Percentiles rank a stretch among this genome's conserved stretches.
Conservation (phyloP, 352 stramenopile species). For the Globisporangium heterothallicum region DNA sequence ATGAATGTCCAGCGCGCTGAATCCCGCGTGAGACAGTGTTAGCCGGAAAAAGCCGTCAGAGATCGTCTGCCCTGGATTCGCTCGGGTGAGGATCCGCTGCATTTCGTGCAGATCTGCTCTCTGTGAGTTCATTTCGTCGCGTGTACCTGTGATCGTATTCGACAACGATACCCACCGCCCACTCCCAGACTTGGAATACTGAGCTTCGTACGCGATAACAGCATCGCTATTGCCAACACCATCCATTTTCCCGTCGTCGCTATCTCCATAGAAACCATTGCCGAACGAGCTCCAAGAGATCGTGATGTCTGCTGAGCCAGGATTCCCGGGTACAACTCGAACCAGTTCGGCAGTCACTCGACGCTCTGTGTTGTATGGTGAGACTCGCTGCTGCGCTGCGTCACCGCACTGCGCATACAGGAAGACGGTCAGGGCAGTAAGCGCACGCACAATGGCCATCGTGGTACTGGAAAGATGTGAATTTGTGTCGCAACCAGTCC, state of each 20-base stretch:
- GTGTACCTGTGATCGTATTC: conserved; percentile 26
- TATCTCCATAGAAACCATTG: conserved; percentile 16
- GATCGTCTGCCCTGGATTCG: conserved; percentile 38
- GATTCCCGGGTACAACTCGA: conserved; percentile 29
- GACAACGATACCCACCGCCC: conserved; percentile 33
- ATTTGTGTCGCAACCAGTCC: too few relatives aligned
- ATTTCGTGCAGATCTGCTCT: conserved; percentile 28
- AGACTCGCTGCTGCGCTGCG: background rate
- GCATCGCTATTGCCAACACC: conserved; percentile 18
- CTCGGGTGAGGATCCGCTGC: conserved; percentile 49
- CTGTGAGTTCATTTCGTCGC: background rate
- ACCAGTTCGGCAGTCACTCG: conserved; percentile 26
- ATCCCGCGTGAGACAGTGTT: conserved; percentile 30
- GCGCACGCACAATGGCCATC: background rate
- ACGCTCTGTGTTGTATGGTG: conserved; percentile 9
- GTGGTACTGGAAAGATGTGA: too few relatives aligned
- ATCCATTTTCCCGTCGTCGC: conserved; percentile 7
- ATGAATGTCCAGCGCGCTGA: conserved; percentile 30
- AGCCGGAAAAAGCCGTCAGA: conserved; percentile 52
- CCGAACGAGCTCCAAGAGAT: conserved; percentile 44
- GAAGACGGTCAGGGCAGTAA: background rate
- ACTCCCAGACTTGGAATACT: conserved; percentile 41
- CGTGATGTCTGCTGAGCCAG: conserved; percentile 28
- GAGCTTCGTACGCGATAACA: conserved; percentile 48
- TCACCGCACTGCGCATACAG: background rate